These are phyloP conservation scores for Penicillium soppii DNA, from an alignment of 495 filamentous ascomycete genomes.

Conservation along the genomic window DNA sequence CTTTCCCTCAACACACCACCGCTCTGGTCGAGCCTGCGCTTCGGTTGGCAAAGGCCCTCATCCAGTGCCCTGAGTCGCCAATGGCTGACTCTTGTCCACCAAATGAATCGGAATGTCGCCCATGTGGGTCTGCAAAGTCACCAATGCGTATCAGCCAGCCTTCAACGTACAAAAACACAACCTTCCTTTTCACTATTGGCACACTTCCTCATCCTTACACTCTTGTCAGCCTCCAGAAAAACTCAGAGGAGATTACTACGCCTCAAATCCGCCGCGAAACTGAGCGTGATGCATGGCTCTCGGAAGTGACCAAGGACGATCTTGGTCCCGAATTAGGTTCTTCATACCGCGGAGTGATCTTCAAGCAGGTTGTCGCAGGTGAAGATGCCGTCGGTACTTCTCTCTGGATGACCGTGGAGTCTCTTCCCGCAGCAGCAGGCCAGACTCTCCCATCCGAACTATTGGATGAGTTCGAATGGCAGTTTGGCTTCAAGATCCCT, in stretches of 20 bases:
- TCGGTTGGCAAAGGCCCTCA: slow-evolving; percentile 68
- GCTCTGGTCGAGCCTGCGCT: slow-evolving; percentile 67
- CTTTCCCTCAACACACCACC: slow-evolving; percentile 69
- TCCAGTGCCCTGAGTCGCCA: slow-evolving; percentile 68
- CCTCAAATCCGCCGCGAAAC: slow-evolving; percentile 73
- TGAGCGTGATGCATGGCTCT: slow-evolving; percentile 78
- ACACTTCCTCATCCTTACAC: slow-evolving; percentile 92
- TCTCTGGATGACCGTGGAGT: slow-evolving; percentile 82
- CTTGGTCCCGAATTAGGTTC: slow-evolving; percentile 58
- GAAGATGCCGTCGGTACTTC: slow-evolving; percentile 57
- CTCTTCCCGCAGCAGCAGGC: slow-evolving; percentile 41
- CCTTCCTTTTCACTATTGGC: slow-evolving; percentile 73
- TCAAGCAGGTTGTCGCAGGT: slow-evolving; percentile 81
- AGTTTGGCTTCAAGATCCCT: slow-evolving; percentile 82
- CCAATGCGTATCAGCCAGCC: slow-evolving; percentile 59
- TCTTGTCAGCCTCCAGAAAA: slow-evolving; percentile 58
- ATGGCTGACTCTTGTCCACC: slow-evolving; percentile 81
- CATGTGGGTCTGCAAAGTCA: slow-evolving; percentile 58
- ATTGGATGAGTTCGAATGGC: slow-evolving; percentile 74
- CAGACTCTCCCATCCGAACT: slow-evolving; percentile 41
- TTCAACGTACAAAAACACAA: slow-evolving; percentile 57
- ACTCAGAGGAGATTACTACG: slow-evolving; percentile 55
- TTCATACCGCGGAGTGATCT: slow-evolving; percentile 62
- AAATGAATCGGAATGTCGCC: slow-evolving; percentile 68
- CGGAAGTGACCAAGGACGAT: slow-evolving; percentile 66